phyloP scores from a whole-genome alignment of 1,284 basidiomycete species.

The Cerioporus squamosus region DNA sequence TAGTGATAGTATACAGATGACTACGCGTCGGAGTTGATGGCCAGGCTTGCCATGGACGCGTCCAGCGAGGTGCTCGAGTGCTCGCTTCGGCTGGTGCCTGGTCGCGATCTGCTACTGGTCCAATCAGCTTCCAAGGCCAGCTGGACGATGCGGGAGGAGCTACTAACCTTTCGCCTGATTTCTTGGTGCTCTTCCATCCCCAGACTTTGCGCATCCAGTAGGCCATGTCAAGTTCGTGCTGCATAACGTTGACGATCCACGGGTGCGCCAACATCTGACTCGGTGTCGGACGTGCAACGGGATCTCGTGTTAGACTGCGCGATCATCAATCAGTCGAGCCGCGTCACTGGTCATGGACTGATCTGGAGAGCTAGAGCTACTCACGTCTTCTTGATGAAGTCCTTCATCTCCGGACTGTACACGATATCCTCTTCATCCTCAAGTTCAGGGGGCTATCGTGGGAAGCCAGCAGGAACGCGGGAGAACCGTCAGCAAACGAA shows the following conservation, averaged over 20 bases:
- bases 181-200: constrained; percentile 70
- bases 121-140: neutral
- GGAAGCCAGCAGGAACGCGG: constrained; percentile 22
- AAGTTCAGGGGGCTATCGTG: constrained; percentile 76
- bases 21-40: constrained; percentile 22
- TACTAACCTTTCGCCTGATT: constrained; percentile 42
- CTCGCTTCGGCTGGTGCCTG: constrained; percentile 45
- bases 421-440: constrained; percentile 69
- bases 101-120: constrained; percentile 37
- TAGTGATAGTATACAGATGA: neutral
- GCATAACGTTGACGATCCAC: constrained; percentile 83
- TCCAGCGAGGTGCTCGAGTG: constrained; percentile 25
- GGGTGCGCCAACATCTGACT: constrained; percentile 86
- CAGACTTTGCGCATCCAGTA: constrained; percentile 92
- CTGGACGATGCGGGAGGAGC: neutral
- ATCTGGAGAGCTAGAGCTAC: constrained; percentile 32
- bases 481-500: constrained; percentile 19
- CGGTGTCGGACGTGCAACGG: constrained; percentile 76
- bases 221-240: constrained; percentile 86
- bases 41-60: constrained; percentile 29
- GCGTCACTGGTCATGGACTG: neutral
- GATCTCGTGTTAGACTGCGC: constrained; percentile 38
- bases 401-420: constrained; percentile 91
- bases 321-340: neutral
- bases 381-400: constrained; percentile 90